Conservation (phyloP, 78 protist genomes). For the Dictyostelium brefeldianum region DNA sequence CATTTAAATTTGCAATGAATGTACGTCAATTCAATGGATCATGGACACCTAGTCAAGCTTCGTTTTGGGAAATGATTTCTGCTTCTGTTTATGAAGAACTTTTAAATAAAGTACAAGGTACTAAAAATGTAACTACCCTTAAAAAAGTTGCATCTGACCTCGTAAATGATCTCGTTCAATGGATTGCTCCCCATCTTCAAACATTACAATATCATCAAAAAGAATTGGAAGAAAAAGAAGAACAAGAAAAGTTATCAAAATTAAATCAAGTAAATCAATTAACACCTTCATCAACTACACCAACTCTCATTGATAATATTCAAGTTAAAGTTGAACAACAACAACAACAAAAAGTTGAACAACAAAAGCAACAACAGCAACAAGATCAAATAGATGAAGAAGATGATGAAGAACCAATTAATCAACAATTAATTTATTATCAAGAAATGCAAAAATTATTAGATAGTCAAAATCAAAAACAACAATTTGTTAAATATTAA, state of each 20-base stretch:
- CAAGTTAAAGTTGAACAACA: background rate
- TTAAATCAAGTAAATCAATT: background rate
- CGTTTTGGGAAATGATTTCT: conserved; percentile 62
- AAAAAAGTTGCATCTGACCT: conserved; percentile 40
- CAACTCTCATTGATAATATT: background rate
- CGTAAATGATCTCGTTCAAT: conserved; percentile 32
- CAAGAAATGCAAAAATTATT: conserved; percentile 12
- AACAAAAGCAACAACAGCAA: background rate
- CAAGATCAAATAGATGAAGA: background rate
- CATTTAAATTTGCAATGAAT: conserved; percentile 59
- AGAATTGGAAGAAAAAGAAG: conserved; percentile 35
- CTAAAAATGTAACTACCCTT: conserved; percentile 62
- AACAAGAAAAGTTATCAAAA: background rate
- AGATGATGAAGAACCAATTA: background rate
- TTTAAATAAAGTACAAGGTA: conserved; percentile 40
- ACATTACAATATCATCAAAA: conserved; percentile 11
- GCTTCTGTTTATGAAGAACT: conserved; percentile 39
- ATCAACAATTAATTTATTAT: conserved; percentile 31
- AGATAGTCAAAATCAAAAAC: conserved; percentile 24
- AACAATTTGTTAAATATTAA: background rate
- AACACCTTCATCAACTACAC: background rate
- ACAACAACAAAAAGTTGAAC: background rate
- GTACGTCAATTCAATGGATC: conserved; percentile 69
- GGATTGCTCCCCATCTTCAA: conserved; percentile 34
- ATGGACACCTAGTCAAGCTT: conserved; percentile 77